Conservation (phyloP, 1,284 basidiomycete species). For the Irpex lacteus region DNA sequence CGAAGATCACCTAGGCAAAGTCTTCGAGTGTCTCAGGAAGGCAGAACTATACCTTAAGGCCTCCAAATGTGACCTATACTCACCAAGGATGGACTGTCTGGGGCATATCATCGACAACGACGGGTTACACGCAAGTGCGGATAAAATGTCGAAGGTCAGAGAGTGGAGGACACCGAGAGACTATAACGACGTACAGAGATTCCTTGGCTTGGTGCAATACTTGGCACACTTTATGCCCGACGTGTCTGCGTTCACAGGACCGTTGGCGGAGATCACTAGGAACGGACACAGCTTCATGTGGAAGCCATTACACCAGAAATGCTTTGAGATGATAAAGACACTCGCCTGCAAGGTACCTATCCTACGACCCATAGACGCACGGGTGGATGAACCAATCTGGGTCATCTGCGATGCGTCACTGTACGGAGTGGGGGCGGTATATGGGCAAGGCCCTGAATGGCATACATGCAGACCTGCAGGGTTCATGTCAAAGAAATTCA, state of each 20-base stretch:
- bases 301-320: neutral
- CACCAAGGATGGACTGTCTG: conserved; percentile 19
- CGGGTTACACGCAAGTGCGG: conserved; percentile 26
- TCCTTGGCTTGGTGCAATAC: conserved; percentile 40
- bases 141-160: conserved; percentile 24
- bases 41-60: conserved; percentile 22
- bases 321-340: neutral
- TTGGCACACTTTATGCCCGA: conserved; percentile 37
- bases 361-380: neutral
- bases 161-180: conserved; percentile 26
- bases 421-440: neutral
- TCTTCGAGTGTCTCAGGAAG: conserved; percentile 22
- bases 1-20: conserved; percentile 22
- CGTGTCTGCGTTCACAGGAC: conserved; percentile 13
- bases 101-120: conserved; percentile 27
- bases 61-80: conserved; percentile 12
- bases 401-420: neutral
- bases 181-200: conserved; percentile 37
- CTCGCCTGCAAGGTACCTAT: neutral
- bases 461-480: neutral
- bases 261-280: conserved; percentile 24
- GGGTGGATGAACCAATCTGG: neutral
- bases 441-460: conserved; percentile 2
- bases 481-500: conserved; percentile 20
- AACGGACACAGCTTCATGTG: conserved; percentile 1